Evolutionary conservation across 2,329 filamentous ascomycete genomes (phyloP).

Genomic region (Chaetomium sp.): DNA sequence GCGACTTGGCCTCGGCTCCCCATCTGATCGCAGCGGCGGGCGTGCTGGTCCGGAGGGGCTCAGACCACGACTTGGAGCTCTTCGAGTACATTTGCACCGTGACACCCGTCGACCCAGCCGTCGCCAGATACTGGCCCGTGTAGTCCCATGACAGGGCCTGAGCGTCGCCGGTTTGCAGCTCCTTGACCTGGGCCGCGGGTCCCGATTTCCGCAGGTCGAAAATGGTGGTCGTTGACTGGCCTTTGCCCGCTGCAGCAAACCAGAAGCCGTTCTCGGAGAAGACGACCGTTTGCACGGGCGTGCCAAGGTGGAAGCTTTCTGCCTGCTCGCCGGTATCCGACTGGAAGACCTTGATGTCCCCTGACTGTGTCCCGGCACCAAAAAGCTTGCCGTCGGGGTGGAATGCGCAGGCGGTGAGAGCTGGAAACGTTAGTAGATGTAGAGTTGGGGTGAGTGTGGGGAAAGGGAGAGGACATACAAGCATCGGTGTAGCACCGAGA

Average conservation of each 20-base stretch:
- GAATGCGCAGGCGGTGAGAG: constrained; percentile 77
- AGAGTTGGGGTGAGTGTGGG: background rate
- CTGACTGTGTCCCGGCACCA: constrained; percentile 76
- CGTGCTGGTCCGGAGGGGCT: constrained; percentile 73
- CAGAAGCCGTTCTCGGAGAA: constrained; percentile 98
- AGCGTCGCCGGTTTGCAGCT: constrained; percentile 80
- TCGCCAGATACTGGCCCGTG: constrained; percentile 88
- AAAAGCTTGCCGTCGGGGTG: constrained; percentile 97
- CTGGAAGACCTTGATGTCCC: constrained; percentile 86
- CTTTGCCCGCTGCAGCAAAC: constrained; percentile 81
- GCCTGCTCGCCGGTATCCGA: constrained; percentile 77
- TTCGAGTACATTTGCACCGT: constrained; percentile 91
- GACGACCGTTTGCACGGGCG: constrained; percentile 71
- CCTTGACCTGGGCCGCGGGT: constrained; percentile 76
- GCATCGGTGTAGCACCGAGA: constrained; percentile 79
- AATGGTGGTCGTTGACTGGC: constrained; percentile 76
- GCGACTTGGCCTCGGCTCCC: constrained; percentile 72
- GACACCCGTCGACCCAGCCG: constrained; percentile 75
- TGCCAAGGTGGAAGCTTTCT: constrained; percentile 69
- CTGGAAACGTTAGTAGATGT: constrained; percentile 47
- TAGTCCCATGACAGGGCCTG: constrained; percentile 89
- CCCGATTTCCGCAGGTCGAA: constrained; percentile 94
- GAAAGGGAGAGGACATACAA: constrained; percentile 56
- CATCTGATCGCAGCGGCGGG: constrained; percentile 74
- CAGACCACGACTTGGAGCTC: constrained; percentile 82